These are phyloP conservation scores for Fomitopsis pinicola DNA, from an alignment of 1,284 basidiomycete species.

Conservation along the genomic window DNA sequence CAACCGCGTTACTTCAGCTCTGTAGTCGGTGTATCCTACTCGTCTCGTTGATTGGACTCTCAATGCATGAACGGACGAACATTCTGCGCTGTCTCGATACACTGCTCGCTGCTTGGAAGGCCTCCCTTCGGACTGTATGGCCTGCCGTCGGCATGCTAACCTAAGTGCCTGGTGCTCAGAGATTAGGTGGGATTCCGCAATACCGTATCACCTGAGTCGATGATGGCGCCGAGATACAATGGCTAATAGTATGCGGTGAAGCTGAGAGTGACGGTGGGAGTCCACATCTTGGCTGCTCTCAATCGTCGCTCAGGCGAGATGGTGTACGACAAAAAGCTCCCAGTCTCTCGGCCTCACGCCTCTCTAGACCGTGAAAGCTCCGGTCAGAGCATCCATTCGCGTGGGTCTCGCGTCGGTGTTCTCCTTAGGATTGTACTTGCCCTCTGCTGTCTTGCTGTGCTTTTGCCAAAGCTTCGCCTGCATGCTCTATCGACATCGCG, in stretches of 20 bases:
- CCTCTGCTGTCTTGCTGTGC: neutral
- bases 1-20: neutral
- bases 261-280: no score
- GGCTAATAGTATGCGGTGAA: neutral
- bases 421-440: neutral
- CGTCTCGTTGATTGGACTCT: neutral
- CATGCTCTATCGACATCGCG: neutral
- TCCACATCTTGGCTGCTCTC: neutral
- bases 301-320: neutral
- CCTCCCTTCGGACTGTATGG: neutral
- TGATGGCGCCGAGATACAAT: neutral
- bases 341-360: neutral
- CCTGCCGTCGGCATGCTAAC: neutral
- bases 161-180: neutral
- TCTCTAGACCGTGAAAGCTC: neutral
- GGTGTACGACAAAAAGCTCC: neutral
- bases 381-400: neutral
- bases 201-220: neutral
- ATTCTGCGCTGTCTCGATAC: neutral
- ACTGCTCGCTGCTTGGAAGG: neutral
- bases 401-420: neutral
- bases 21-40: neutral
- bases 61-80: neutral
- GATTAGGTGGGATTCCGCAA: neutral
- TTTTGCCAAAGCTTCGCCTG: neutral